Base-by-base conservation (phyloP, 176 grass and related monocot genomes). In the Urochloa ruziziensis region DNA sequence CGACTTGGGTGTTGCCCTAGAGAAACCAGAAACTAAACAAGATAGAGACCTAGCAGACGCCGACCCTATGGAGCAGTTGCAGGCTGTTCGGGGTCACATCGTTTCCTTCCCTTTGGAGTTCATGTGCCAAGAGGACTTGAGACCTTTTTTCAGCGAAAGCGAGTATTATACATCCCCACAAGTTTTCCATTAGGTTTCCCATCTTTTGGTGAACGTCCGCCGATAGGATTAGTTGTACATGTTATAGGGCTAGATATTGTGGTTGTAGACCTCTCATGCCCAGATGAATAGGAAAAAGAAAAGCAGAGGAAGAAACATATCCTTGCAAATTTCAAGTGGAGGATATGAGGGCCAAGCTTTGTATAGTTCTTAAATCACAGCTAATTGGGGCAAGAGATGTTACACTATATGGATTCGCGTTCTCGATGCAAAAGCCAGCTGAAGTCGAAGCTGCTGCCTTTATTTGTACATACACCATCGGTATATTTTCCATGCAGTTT, bases 101-200 rank as follows among this genome's bases (percentile, higher is more conserved):
- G 94, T 97, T 83, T 83, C 69, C 35, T 97, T 97, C 75, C 89
- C 94, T 5, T 74, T 97, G 63, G 67, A 93, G 30, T 97, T 97
- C 77, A 93, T 97, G 94, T 86, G 86, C 64, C 75, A 88, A 68
- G 94, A 97, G 81, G 91, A 97, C 37, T 83, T 97, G 86, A 86
- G 91, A 81, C 94, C 94, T 7, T 86, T 65, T 64, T 93, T 97
- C 27, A 61, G 73, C 2, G 86, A 93, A 83, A 87, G 86, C 47
- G 91, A 97, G 61, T 97, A 85, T 80, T 97, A 90, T 46, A 92
- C 75, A 30, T 86, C 89, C 39, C 89, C 89, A 32, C 81, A 87
- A 63, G 94, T 93, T 86, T 97, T 97, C 62, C 89, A 91, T 78
- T 97, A 97, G 84, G 6, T 63, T 78, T 36, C 0, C 2, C 2